Evolutionary conservation across 169 alveolate species (phyloP).

Genomic region (Plasmodium malariae): DNA sequence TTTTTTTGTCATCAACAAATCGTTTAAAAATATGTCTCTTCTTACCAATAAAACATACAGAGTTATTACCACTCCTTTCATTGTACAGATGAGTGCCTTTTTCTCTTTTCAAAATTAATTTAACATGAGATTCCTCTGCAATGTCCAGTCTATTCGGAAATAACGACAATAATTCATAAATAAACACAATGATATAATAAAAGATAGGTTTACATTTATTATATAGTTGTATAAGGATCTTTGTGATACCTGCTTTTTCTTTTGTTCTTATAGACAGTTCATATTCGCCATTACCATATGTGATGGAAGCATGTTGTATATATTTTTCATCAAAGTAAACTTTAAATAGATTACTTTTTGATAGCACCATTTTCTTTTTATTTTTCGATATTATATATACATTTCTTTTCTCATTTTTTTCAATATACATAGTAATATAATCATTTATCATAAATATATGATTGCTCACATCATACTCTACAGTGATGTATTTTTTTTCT

Average conservation of each 20-base stretch:
- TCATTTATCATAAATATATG: constrained; percentile 15
- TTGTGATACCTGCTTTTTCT: constrained; percentile 22
- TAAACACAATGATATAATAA: constrained; percentile 4
- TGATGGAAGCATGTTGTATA: constrained; percentile 19
- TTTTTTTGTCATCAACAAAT: not conserved
- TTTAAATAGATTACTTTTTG: constrained; percentile 23
- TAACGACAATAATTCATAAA: constrained; percentile 24
- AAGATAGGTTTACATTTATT: constrained; percentile 51
- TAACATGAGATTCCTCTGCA: constrained; percentile 22
- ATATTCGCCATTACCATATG: constrained; percentile 8
- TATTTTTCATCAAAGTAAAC: constrained; percentile 34
- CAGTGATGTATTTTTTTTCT: constrained; percentile 25
- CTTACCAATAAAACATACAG: not conserved
- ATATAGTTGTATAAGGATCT: constrained; percentile 1
- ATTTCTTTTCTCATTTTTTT: not conserved
- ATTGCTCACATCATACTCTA: constrained; percentile 37
- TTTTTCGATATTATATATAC: constrained; percentile 30
- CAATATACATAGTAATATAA: constrained; percentile 11
- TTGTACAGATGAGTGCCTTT: not conserved
- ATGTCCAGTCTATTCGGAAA: constrained; percentile 36
- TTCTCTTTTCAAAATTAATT: constrained; percentile 14
- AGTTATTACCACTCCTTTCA: not conserved
- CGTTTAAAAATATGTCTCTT: constrained; percentile 1
- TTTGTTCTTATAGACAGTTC: constrained; percentile 21
- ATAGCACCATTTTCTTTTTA: constrained; percentile 18